Conservation (phyloP, 1,284 basidiomycete species). For the Rugosomyces carneus region DNA sequence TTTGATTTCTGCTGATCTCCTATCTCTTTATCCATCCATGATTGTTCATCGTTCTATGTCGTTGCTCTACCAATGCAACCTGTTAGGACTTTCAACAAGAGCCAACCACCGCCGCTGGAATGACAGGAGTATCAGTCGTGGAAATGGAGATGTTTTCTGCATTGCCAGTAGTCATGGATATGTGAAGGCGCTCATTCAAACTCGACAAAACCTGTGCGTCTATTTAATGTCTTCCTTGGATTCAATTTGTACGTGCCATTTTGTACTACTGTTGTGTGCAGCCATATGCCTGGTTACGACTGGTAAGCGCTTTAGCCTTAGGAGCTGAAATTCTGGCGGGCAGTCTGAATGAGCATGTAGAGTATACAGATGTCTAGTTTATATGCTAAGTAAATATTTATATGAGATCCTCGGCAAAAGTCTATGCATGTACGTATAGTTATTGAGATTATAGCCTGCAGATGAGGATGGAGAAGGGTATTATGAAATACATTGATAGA, state of each 20-base stretch:
- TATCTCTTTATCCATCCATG: slow-evolving; percentile 13
- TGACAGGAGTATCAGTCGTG: slow-evolving; percentile 7
- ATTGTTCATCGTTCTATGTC: background rate
- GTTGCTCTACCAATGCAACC: slow-evolving; percentile 11
- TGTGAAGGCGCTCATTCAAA: background rate
- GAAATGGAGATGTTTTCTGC: slow-evolving; percentile 13
- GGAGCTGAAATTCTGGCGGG: background rate
- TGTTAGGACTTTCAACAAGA: slow-evolving; percentile 14
- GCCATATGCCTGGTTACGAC: too few relatives aligned
- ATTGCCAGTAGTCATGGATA: slow-evolving; percentile 10
- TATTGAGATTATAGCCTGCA: too few relatives aligned
- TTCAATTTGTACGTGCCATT: too few relatives aligned
- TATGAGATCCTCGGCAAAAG: background rate
- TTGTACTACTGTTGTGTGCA: too few relatives aligned
- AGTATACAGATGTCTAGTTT: background rate
- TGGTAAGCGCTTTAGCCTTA: too few relatives aligned
- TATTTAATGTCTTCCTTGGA: too few relatives aligned
- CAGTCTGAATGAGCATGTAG: background rate
- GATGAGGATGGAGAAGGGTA: too few relatives aligned
- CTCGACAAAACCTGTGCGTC: too few relatives aligned
- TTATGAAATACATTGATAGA: background rate
- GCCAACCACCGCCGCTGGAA: slow-evolving; percentile 2
- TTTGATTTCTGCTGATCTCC: slow-evolving; percentile 20
- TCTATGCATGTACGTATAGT: background rate
- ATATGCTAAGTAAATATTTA: background rate